Evolutionary conservation across 2,329 filamentous ascomycete species (phyloP).

Genomic region (Nemania bipapillata): DNA sequence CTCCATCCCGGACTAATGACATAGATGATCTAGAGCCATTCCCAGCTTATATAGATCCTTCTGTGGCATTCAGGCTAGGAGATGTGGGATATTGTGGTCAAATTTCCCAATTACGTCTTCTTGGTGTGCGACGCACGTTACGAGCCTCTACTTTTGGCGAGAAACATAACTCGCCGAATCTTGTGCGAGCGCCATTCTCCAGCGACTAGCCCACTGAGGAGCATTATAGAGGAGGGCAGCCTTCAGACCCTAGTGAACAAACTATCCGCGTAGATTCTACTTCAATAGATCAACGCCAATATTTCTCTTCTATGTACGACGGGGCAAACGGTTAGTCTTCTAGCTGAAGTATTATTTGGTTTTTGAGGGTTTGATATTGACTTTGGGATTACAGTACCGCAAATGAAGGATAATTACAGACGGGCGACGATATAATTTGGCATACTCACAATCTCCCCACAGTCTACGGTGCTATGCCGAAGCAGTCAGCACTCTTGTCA

Average conservation of each 20-base stretch:
- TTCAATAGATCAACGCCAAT: no score
- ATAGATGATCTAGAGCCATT: slow-evolving; percentile 6
- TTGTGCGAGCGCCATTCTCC: no score
- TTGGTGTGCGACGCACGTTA: not conserved
- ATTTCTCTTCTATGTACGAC: no score
- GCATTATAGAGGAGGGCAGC: no score
- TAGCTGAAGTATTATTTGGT: not conserved
- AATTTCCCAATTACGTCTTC: not conserved
- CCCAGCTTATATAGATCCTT: slow-evolving; percentile 4
- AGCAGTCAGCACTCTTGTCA: no score
- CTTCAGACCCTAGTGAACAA: no score
- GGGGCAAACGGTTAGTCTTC: not conserved
- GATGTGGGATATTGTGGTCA: slow-evolving; percentile 3
- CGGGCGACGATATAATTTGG: not conserved
- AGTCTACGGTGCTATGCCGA: not conserved
- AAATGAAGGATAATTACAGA: not conserved
- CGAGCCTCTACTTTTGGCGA: no score
- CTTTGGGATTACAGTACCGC: not conserved
- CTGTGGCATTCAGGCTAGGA: slow-evolving; percentile 1
- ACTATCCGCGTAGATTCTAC: no score
- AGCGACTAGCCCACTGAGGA: no score
- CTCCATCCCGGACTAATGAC: not conserved
- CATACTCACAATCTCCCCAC: not conserved
- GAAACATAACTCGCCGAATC: no score
- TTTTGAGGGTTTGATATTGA: no score